These are phyloP conservation scores for Coemansia sp. DNA, from an alignment of 192 early-diverging fungal genomes.

Conservation along the genomic window DNA sequence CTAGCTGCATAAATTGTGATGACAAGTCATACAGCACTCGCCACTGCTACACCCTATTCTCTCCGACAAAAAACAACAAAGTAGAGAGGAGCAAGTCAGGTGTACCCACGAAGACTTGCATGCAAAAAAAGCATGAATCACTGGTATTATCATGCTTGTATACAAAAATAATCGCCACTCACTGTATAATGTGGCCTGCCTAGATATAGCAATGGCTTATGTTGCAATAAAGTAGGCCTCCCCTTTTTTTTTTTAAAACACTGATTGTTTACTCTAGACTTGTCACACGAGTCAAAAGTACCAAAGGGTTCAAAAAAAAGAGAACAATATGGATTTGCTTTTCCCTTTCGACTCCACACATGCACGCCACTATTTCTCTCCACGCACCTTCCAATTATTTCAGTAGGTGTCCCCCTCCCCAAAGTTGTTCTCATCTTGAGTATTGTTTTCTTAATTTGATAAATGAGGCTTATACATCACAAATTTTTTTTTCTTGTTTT, in stretches of 20 bases:
- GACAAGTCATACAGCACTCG: background rate
- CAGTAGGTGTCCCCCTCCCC: background rate
- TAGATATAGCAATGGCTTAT: background rate
- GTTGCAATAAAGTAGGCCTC: background rate
- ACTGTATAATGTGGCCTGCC: too few relatives aligned
- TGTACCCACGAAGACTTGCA: too few relatives aligned
- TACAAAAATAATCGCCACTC: too few relatives aligned
- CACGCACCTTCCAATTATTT: background rate
- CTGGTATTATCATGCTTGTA: background rate
- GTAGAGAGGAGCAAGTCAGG: background rate
- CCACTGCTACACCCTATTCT: background rate
- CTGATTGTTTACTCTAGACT: background rate
- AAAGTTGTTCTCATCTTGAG: background rate
- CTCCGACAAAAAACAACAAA: background rate
- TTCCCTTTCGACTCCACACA: slow-evolving; percentile 9
- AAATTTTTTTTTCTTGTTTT: background rate
- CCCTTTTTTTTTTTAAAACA: background rate
- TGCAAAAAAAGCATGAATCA: background rate
- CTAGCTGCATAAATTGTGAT: background rate
- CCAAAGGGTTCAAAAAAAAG: background rate
- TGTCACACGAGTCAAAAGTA: background rate
- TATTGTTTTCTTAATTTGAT: slow-evolving; percentile 2
- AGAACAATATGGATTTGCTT: background rate
- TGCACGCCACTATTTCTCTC: background rate
- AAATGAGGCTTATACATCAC: background rate